Base-by-base conservation (phyloP, 805 yeast genomes). In the Starmera amethionina region DNA sequence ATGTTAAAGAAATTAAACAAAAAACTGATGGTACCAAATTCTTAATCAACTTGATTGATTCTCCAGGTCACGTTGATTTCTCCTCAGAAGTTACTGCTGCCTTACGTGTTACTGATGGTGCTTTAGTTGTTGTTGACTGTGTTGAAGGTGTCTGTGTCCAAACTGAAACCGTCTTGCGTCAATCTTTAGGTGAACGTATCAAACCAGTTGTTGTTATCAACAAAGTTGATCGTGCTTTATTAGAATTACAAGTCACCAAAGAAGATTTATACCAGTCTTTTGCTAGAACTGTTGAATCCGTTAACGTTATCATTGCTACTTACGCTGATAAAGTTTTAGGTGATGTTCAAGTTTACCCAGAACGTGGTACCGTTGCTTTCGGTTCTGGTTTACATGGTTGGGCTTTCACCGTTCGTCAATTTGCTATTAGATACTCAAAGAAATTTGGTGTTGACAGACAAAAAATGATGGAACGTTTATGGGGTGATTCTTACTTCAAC, bases 51-150 rank as follows among this genome's bases (percentile, higher is more conserved):
- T 80, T 90, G 81, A 90, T 90, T 62, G 98, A 90, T 73, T 93
- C 98, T 59, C 98, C 98, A 74, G 98, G 98, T 85, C 98, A 90
- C 97, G 97, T 90, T 80, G 98, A 90, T 77, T 90, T 90, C 89
- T 88, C 97, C 51, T 93, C 97, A 58, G 98, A 90, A 75, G 98
- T 90, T 64, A 93, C 97, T 65, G 97, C 97, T 61, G 98, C 98
- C 72, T 82, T 90, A 66, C 89, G 98, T 77, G 97, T 90, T 63
- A 93, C 97, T 58, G 98, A 90, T 68, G 98, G 98, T 88, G 97
- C 98, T 67, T 79, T 90, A 66, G 97, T 90, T 61, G 98, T 90
- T 60, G 97, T 90, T 66, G 97, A 93, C 74, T 82, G 95, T 75
- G 89, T 90, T 69, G 97, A 93, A 74, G 98, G 98, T 89, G 98